Evolutionary conservation across 2,329 filamentous ascomycete species (phyloP), one percentile per base, ranked within the genome.

Genomic region (Teratosphaeria nubilosa): DNA sequence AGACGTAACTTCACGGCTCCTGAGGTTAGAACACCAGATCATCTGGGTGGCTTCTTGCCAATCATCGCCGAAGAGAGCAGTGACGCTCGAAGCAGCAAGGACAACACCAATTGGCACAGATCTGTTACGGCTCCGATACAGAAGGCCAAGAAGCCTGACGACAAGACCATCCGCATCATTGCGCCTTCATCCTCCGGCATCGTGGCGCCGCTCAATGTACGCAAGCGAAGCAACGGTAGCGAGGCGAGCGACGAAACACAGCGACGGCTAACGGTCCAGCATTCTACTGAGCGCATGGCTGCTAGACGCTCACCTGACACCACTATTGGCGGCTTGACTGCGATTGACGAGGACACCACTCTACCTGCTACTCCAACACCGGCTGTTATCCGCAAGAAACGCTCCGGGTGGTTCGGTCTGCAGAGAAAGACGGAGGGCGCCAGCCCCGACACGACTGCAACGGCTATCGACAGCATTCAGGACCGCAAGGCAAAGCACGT

Each of bases 111-210:
- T 68, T 76, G 71, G 70, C 68, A 70, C 55, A 68, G 71, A 51
- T 70, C 70, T 60, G 70, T 75, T 59, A 79, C 76, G 66, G 74
- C 76, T 48, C 76, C 77, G 22, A 58, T 72, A 13, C 58, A 60
- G 51, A 62, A 69, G 58, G 57, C 67, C 59, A 59, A 70, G 62
- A 60, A 69, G 69, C 25, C 66, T 66, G 60, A 66, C 27, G 67
- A 68, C 52, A 71, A 74, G 31, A 85, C 82, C 0, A 82, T 86
- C 51, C 77, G 83, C 13, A 72, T 85, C 62, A 82, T 86, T 2
- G 76, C 79, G 30, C 75, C 77, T 10, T 80, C 79, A 37, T 78
- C 80, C 4, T 66, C 77, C 10, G 75, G 72, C 3, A 75, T 74
- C 5, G 73, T 82, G 7, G 80, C 78, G 45, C 80, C 82, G 1